Percentiles rank a stretch among this genome's conserved stretches.
phyloP scores from a whole-genome alignment of 1,284 basidiomycete genomes.

The Bondarzewia mesenterica region DNA sequence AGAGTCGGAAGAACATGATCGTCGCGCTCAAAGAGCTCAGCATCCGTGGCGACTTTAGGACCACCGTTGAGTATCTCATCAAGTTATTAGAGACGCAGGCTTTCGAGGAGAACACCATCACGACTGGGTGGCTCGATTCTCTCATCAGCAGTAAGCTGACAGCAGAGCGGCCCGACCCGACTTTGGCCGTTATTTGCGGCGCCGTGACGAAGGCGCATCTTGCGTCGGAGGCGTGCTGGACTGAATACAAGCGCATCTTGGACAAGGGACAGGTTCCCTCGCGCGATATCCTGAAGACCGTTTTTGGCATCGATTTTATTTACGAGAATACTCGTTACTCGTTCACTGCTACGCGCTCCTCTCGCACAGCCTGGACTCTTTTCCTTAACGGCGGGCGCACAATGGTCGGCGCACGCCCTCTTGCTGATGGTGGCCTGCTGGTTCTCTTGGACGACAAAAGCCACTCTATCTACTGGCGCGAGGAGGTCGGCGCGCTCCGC shows the following conservation, averaged over 20 bases:
- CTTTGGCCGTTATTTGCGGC: constrained; percentile 92
- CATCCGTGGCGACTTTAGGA: constrained; percentile 98
- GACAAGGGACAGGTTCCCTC: constrained; percentile 98
- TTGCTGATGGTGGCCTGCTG: constrained; percentile 94
- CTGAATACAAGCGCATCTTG: constrained; percentile 91
- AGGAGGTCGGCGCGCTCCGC: constrained; percentile 93
- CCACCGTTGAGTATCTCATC: constrained; percentile 98
- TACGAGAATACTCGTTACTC: constrained; percentile 96
- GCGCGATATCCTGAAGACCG: constrained; percentile 92
- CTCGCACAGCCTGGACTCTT: constrained; percentile 84
- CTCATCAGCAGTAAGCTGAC: constrained; percentile 96
- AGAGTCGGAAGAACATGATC: constrained; percentile 99
- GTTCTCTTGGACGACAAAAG: constrained; percentile 89
- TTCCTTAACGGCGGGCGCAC: constrained; percentile 94
- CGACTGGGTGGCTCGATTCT: constrained; percentile 97
- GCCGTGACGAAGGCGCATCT: constrained; percentile 96
- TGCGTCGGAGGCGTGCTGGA: constrained; percentile 82
- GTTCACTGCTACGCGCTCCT: constrained; percentile 92
- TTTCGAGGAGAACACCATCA: constrained; percentile 96
- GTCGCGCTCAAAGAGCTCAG: constrained; percentile 97
- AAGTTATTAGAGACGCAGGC: constrained; percentile 95
- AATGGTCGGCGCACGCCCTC: constrained; percentile 81
- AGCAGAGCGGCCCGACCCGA: constrained; percentile 90
- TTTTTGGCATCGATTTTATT: constrained; percentile 96
- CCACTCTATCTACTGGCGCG: constrained; percentile 97